Conservation (phyloP, 176 grass and related monocot species). For the Echinochloa phyllopogon region DNA sequence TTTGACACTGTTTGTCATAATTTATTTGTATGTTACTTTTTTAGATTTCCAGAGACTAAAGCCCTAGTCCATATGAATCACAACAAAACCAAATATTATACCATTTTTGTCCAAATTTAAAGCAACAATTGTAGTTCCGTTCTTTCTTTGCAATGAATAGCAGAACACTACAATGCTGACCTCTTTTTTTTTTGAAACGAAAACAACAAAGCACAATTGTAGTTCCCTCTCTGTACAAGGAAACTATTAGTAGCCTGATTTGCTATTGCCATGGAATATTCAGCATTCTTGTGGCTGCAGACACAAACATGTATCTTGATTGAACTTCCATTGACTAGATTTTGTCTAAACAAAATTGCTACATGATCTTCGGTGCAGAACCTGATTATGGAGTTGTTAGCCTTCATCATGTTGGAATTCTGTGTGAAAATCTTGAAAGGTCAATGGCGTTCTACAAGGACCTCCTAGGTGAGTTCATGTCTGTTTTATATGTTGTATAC, state of each 20-base stretch:
- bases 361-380: conserved; percentile 44
- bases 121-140: too few relatives aligned
- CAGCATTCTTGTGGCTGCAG: background rate
- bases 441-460: conserved; percentile 92
- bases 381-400: conserved; percentile 90
- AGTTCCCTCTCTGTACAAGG: conserved; percentile 14
- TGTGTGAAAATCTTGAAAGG: conserved; percentile 92
- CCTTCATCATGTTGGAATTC: conserved; percentile 94
- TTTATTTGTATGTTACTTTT: too few relatives aligned
- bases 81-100: too few relatives aligned
- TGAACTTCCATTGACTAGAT: conserved; percentile 11
- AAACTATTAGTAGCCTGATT: conserved; percentile 19
- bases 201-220: too few relatives aligned
- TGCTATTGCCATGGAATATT: background rate
- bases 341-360: background rate
- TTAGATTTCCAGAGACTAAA: too few relatives aligned
- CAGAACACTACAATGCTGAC: too few relatives aligned
- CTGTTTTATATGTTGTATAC: background rate
- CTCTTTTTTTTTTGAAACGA: too few relatives aligned
- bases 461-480: conserved; percentile 66
- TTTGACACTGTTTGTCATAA: background rate
- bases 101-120: too few relatives aligned
- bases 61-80: too few relatives aligned
- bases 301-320: background rate
- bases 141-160: too few relatives aligned